A percentile compares a stretch with the other conserved stretches of the same genome.
phyloP scores from a whole-genome alignment of 176 grass and related monocot species.

The Oryza glumipatula region DNA sequence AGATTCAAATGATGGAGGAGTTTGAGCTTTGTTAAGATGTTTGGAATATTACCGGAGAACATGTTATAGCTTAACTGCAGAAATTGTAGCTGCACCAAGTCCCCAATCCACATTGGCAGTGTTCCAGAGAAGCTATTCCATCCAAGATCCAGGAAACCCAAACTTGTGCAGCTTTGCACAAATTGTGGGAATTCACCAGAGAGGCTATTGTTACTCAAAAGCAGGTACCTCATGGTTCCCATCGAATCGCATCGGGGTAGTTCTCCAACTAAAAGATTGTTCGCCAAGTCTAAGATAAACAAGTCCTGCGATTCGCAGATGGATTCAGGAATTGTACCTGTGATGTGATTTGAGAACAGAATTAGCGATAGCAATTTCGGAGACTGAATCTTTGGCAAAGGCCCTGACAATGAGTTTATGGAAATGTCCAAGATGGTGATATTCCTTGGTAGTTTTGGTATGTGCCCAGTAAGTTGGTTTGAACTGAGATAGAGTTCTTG shows the following conservation, averaged over 20 bases:
- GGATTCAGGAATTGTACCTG: conserved; percentile 16
- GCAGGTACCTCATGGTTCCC: background rate
- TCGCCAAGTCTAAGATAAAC: background rate
- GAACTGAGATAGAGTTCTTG: background rate
- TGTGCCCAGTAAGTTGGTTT: conserved; percentile 16
- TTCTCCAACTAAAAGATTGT: conserved; percentile 29
- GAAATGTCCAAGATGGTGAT: background rate
- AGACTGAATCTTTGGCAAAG: background rate
- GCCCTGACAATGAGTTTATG: conserved; percentile 6
- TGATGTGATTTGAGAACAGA: conserved; percentile 29
- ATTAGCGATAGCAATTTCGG: background rate
- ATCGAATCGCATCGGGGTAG: background rate
- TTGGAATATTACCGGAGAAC: conserved; percentile 42
- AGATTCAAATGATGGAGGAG: conserved; percentile 44
- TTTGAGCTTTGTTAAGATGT: background rate
- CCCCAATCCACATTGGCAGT: conserved; percentile 47
- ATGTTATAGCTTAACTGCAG: conserved; percentile 41
- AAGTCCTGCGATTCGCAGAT: conserved; percentile 17
- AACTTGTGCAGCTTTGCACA: background rate
- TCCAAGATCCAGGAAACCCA: conserved; percentile 32
- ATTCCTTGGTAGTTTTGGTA: background rate
- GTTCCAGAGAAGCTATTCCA: conserved; percentile 34
- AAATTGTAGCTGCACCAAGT: background rate
- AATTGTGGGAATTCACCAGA: conserved; percentile 36
- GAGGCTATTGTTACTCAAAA: conserved; percentile 42